Conservation (phyloP, 2,329 filamentous ascomycete species). For the Aspergillus latus region DNA sequence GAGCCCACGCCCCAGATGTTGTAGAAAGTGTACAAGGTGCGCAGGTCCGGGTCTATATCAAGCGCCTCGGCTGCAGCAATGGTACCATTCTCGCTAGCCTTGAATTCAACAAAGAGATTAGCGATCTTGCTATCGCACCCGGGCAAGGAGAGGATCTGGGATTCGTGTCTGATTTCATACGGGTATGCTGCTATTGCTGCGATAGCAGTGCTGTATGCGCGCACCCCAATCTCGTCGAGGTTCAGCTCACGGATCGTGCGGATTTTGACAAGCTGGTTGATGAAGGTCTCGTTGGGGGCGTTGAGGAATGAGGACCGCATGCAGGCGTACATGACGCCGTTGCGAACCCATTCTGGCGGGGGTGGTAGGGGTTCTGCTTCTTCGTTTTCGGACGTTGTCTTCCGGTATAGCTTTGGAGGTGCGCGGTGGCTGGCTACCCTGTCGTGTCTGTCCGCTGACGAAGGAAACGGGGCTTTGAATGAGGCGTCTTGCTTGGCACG, state of each 20-base stretch:
- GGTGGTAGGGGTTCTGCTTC: constrained; percentile 57
- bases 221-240: constrained; percentile 74
- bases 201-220: constrained; percentile 85
- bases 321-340: constrained; percentile 72
- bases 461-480: neutral
- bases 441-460: constrained; percentile 21
- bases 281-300: constrained; percentile 72
- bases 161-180: constrained; percentile 47
- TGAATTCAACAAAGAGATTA: constrained; percentile 74
- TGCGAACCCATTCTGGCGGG: constrained; percentile 67
- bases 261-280: constrained; percentile 72
- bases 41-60: constrained; percentile 63
- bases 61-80: constrained; percentile 66
- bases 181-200: constrained; percentile 83
- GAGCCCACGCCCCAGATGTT: constrained; percentile 91
- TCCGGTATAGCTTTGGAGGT: constrained; percentile 56
- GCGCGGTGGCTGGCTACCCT: constrained; percentile 28
- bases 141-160: constrained; percentile 59
- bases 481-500: constrained; percentile 53
- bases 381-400: constrained; percentile 79
- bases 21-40: constrained; percentile 69
- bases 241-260: constrained; percentile 68
- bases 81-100: constrained; percentile 53
- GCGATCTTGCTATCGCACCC: constrained; percentile 81
- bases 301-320: constrained; percentile 70